These are phyloP conservation scores for Tagetes erecta DNA, from an alignment of 129 eudicot genomes.

Conservation along the genomic window DNA sequence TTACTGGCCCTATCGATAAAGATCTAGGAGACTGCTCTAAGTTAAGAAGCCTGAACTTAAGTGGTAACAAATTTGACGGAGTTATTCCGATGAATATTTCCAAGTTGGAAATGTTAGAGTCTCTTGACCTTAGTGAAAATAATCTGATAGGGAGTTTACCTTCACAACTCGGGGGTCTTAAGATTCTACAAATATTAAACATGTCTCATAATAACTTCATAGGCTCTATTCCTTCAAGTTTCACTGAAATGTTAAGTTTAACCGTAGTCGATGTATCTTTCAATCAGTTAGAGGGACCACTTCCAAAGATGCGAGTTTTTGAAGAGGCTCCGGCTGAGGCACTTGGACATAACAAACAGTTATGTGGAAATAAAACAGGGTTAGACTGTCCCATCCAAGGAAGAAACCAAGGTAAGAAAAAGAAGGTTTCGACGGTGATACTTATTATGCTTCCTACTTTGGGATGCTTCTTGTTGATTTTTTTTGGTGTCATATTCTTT, in stretches of 20 bases:
- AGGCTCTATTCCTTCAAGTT: conserved; percentile 37
- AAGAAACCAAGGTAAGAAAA: not conserved
- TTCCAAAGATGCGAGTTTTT: conserved; percentile 38
- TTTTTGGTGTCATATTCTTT: conserved; percentile 8
- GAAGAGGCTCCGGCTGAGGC: conserved; percentile 34
- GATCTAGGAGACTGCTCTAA: conserved; percentile 27
- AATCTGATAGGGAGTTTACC: conserved; percentile 36
- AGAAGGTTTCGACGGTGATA: not conserved
- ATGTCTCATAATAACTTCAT: conserved; percentile 44
- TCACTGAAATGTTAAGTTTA: conserved; percentile 30
- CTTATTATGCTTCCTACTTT: conserved; percentile 9
- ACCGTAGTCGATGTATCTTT: conserved; percentile 36
- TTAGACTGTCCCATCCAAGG: conserved; percentile 27
- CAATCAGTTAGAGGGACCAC: conserved; percentile 32
- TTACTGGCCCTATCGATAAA: conserved; percentile 33
- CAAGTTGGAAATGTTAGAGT: conserved; percentile 15
- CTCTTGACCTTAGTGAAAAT: conserved; percentile 45
- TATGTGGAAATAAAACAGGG: conserved; percentile 48
- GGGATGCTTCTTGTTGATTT: conserved; percentile 6
- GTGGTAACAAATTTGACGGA: conserved; percentile 30
- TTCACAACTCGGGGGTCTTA: conserved; percentile 23
- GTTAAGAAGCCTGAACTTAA: conserved; percentile 35
- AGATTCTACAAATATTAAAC: conserved; percentile 29
- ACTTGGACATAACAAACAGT: conserved; percentile 32
- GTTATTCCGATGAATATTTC: conserved; percentile 32